Percentiles rank a stretch among this genome's conserved stretches.
Conservation (phyloP, 129 eudicot genomes). For the Chrysanthemum lavandulifolium region DNA sequence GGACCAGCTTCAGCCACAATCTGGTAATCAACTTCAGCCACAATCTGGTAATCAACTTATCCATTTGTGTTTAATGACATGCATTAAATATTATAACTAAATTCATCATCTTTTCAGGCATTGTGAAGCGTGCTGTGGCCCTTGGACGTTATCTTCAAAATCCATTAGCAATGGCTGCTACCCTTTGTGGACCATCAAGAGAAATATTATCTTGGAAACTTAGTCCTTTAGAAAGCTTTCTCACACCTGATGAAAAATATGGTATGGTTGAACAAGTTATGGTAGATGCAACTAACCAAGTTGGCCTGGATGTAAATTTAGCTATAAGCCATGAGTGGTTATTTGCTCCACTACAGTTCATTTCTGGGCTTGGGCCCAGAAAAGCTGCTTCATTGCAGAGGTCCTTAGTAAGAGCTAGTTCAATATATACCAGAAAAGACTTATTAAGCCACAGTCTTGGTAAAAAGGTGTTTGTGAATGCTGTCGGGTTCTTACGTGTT, state of each 20-base stretch:
- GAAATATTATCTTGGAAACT: slow-evolving; percentile 96
- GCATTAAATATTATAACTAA: not conserved
- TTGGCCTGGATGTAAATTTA: slow-evolving; percentile 86
- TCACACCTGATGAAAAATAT: slow-evolving; percentile 91
- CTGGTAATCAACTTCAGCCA: slow-evolving; percentile 80
- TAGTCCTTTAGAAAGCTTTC: slow-evolving; percentile 66
- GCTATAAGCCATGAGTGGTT: slow-evolving; percentile 96
- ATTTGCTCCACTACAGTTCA: slow-evolving; percentile 83
- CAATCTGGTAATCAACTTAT: slow-evolving; percentile 56
- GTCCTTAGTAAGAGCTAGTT: slow-evolving; percentile 73
- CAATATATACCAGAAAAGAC: slow-evolving; percentile 81
- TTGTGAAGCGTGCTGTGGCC: slow-evolving; percentile 90
- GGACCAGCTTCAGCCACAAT: slow-evolving; percentile 77
- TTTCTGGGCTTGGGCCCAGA: slow-evolving; percentile 97
- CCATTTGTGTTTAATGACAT: slow-evolving; percentile 1
- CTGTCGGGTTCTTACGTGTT: slow-evolving; percentile 91
- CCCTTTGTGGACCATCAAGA: slow-evolving; percentile 83
- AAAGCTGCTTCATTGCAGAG: slow-evolving; percentile 87
- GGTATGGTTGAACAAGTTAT: slow-evolving; percentile 87
- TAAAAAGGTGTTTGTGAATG: slow-evolving; percentile 84
- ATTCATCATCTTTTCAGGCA: slow-evolving; percentile 42
- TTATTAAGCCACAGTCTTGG: slow-evolving; percentile 80
- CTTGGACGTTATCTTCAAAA: slow-evolving; percentile 93
- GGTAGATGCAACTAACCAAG: slow-evolving; percentile 97
- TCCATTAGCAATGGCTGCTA: slow-evolving; percentile 92